Base-by-base conservation (phyloP, 352 stramenopile genomes). In the Phytophthora aleatoria region DNA sequence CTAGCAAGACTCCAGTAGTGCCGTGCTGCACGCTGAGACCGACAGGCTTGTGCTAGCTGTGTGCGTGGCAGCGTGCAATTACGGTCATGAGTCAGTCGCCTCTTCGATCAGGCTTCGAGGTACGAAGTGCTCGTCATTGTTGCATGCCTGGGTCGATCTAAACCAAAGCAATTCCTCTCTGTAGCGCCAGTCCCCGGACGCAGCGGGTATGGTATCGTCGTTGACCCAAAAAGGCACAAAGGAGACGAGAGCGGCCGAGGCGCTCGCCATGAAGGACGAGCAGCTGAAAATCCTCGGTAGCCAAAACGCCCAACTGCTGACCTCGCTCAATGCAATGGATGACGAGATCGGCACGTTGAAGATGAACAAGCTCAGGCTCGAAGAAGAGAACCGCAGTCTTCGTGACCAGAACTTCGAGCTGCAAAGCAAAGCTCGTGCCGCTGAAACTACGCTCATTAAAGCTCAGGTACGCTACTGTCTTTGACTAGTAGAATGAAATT, bases 261-360 rank as follows among this genome's bases (percentile, higher is more conserved):
- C 94, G n/a, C 79, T 98, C 28, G 85, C 87, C 38, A 98, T 98
- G 90, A 98, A 98, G 68, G 94, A 98, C 74, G 92, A 98, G 72
- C 95, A 98, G 69, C 77, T 98, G 71, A 83, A 90, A 48, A 98
- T 99, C 57, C 79, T 98, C n/a, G 92, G 90, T 35, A 88, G 97
- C 48, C 94, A 98, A 69, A 98, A 98, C 65, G 76, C 78, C 9
- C 83, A 95, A 52, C 58, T 98, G 43, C 71, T 98, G 33, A 75
- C 74, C 11, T 96, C 85, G 20, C 80, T 98, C 30, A 95, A 98
- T 68, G 67, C 85, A 41, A 88, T 94, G 76, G 83, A 95, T 71
- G 83, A 93, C 60, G 83, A 94, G 69, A 83, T 91, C 48, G 61
- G 72, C 9, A 42, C 76, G 26, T 69, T 91, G 45, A 89, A 90